These are phyloP conservation scores for Orbilia javanica DNA, from an alignment of 2,329 filamentous ascomycete genomes.

Conservation along the genomic window DNA sequence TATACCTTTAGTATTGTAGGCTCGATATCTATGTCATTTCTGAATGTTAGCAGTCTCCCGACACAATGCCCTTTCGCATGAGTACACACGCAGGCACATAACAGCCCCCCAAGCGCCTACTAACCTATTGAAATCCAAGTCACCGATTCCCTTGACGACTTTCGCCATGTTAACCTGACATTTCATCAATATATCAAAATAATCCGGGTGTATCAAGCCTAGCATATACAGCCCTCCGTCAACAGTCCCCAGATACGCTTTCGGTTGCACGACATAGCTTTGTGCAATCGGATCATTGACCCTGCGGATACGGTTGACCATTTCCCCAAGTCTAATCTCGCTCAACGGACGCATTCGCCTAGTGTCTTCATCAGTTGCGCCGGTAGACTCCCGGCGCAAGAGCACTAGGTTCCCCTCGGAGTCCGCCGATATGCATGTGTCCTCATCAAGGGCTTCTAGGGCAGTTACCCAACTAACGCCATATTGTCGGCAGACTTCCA, in stretches of 20 bases:
- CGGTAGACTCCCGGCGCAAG: conserved; percentile 78
- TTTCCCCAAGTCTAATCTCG: conserved; percentile 89
- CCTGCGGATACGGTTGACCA: conserved; percentile 87
- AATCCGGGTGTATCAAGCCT: conserved; percentile 78
- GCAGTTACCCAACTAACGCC: conserved; percentile 79
- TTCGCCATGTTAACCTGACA: conserved; percentile 80
- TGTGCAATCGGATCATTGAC: conserved; percentile 66
- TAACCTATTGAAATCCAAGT: conserved; percentile 77
- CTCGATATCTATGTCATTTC: conserved; percentile 74
- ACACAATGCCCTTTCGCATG: not conserved
- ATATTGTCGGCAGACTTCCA: conserved; percentile 82
- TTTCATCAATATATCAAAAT: conserved; percentile 83
- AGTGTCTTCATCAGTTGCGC: conserved; percentile 80
- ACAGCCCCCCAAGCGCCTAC: not conserved
- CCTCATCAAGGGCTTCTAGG: conserved; percentile 77
- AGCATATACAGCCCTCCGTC: conserved; percentile 94
- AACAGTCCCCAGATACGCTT: conserved; percentile 89
- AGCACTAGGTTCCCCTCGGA: conserved; percentile 88
- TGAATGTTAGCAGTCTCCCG: not conserved
- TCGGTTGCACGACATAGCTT: conserved; percentile 68
- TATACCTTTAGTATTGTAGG: conserved; percentile 79
- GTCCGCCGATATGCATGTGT: conserved; percentile 85
- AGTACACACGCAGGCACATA: no score
- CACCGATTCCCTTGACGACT: conserved; percentile 76
- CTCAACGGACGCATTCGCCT: conserved; percentile 78